These are phyloP conservation scores for Rubroboletus satanas DNA, from an alignment of 768 basidiomycete genomes.

Conservation along the genomic window DNA sequence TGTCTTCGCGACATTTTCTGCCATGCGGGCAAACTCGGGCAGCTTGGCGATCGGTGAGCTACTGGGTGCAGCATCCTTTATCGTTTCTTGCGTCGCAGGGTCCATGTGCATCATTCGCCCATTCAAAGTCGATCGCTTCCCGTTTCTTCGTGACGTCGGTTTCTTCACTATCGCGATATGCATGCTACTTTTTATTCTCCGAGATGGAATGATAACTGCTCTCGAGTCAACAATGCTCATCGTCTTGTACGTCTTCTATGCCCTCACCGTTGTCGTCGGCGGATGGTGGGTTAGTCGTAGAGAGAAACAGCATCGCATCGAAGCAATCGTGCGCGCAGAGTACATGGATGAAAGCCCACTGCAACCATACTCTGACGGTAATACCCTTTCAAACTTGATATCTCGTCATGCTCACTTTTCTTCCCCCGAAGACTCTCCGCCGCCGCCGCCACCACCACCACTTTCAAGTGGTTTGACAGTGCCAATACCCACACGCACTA, in stretches of 20 bases:
- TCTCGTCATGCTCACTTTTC: conserved; percentile 3
- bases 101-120: conserved; percentile 98
- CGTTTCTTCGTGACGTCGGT: conserved; percentile 90
- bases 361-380: conserved; percentile 60
- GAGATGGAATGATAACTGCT: conserved; percentile 64
- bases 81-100: conserved; percentile 93
- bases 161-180: conserved; percentile 86
- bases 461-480: conserved; percentile 11
- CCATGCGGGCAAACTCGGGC: conserved; percentile 82
- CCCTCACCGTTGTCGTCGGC: conserved; percentile 65
- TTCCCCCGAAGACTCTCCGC: conserved; percentile 9
- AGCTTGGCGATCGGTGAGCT: conserved; percentile 92
- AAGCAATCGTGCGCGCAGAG: conserved; percentile 56
- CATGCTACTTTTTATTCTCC: conserved; percentile 73
- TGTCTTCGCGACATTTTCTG: conserved; percentile 92
- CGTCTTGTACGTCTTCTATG: conserved; percentile 74
- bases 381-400: conserved; percentile 36
- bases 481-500: conserved; percentile 34
- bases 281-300: conserved; percentile 70
- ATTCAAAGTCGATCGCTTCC: conserved; percentile 73
- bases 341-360: conserved; percentile 45
- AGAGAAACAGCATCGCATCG: conserved; percentile 43
- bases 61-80: conserved; percentile 92
- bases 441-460: neutral
- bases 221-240: conserved; percentile 75